A percentile compares a stretch with the other conserved stretches of the same genome.
phyloP scores from a whole-genome alignment of 2,329 filamentous ascomycete genomes.

The Aspergillus costaricaensis region DNA sequence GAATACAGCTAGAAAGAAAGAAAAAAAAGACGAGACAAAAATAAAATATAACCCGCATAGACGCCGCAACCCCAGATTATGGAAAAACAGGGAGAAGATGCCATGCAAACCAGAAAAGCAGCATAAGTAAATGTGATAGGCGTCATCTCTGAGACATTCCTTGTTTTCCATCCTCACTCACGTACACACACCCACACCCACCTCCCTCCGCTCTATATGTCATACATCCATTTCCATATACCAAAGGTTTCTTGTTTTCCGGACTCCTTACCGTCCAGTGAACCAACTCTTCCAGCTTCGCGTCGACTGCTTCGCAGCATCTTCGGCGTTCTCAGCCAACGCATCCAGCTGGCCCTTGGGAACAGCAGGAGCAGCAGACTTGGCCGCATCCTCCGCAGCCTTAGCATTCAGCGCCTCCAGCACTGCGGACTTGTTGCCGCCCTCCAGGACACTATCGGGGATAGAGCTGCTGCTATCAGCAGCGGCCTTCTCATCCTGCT shows the following conservation, averaged over 20 bases:
- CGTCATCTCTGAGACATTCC: not conserved
- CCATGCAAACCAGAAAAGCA: conserved; percentile 16
- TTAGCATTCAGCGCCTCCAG: conserved; percentile 41
- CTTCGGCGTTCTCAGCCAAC: conserved; percentile 39
- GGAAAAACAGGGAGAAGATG: conserved; percentile 20
- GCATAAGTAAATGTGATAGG: not conserved
- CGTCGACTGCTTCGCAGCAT: conserved; percentile 37
- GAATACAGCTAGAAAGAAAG: not conserved
- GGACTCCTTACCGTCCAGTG: conserved; percentile 34
- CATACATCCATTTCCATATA: conserved; percentile 4
- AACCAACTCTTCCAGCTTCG: conserved; percentile 45
- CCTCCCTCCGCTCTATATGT: not conserved
- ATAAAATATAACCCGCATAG: conserved; percentile 13
- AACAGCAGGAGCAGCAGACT: conserved; percentile 16
- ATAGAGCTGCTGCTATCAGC: conserved; percentile 6
- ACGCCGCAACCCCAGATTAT: conserved; percentile 34
- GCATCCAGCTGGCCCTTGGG: conserved; percentile 36
- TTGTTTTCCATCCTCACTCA: not conserved
- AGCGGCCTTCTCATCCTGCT: conserved; percentile 33
- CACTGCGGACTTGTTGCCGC: conserved; percentile 28
- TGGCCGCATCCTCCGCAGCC: conserved; percentile 27
- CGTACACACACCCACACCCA: no score
- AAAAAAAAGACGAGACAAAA: no score
- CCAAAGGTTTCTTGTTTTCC: no score
- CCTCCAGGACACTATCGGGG: conserved; percentile 10